phyloP scores from a whole-genome alignment of 192 early-diverging fungal genomes.

The Coemansia guatemalensis region DNA sequence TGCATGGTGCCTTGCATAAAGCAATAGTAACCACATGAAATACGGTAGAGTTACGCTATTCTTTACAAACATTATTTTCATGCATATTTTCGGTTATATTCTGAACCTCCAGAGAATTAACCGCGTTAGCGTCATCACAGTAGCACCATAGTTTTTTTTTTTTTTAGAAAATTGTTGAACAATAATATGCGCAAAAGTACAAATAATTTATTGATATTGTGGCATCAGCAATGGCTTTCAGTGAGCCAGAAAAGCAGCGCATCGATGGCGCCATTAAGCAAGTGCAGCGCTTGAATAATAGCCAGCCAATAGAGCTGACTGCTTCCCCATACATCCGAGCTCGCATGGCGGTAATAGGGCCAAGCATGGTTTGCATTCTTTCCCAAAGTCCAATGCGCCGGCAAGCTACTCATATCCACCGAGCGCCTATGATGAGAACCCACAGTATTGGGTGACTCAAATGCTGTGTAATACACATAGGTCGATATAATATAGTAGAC shows the following conservation, averaged over 20 bases:
- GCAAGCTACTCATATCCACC: constrained; percentile 20
- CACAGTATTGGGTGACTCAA: constrained; percentile 3
- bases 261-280: constrained; percentile 35
- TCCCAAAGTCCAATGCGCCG: constrained; percentile 33
- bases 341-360: constrained; percentile 27
- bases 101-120: too few species aligned
- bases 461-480: constrained; percentile 31
- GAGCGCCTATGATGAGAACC: neutral
- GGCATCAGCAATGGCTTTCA: constrained; percentile 4
- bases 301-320: constrained; percentile 35
- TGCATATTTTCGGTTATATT: too few species aligned
- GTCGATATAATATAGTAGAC: constrained; percentile 35
- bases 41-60: too few species aligned
- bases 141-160: too few species aligned
- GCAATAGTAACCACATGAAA: too few species aligned
- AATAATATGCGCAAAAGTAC: neutral
- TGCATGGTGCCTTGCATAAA: too few species aligned
- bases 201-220: neutral
- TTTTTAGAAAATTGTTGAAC: neutral
- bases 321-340: constrained; percentile 8
- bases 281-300: constrained; percentile 34
- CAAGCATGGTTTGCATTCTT: constrained; percentile 37
- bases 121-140: too few species aligned
- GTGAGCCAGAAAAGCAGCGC: constrained; percentile 47
- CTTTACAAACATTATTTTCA: too few species aligned